Percentiles rank a stretch among this genome's conserved stretches.
Evolutionary conservation across 345 rosid species (phyloP).

Genomic region (Balakata baccata): DNA sequence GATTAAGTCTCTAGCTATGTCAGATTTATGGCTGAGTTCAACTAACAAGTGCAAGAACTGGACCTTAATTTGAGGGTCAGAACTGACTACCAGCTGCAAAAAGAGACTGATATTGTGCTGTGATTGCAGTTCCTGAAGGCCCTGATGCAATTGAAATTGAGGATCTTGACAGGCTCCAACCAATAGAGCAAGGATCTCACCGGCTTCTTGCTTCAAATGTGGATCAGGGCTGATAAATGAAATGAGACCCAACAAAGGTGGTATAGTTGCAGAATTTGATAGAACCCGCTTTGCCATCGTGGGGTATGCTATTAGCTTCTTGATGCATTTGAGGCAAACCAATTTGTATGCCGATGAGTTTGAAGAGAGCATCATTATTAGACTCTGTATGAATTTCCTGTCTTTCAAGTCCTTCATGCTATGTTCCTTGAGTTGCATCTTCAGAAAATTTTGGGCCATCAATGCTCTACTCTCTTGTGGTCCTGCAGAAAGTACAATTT

Average conservation of each 20-base stretch:
- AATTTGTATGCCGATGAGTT: constrained; percentile 40
- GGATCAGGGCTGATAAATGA: constrained; percentile 31
- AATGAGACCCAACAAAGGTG: constrained; percentile 37
- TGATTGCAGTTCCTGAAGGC: constrained; percentile 46
- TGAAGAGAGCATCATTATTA: constrained; percentile 43
- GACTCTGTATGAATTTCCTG: constrained; percentile 34
- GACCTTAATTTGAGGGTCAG: constrained; percentile 33
- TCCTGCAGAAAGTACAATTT: constrained; percentile 19
- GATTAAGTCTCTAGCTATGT: constrained; percentile 32
- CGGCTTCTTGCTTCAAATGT: constrained; percentile 40
- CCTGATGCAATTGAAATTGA: constrained; percentile 37
- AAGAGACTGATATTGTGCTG: constrained; percentile 41
- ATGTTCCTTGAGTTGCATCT: constrained; percentile 43
- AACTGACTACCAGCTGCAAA: constrained; percentile 27
- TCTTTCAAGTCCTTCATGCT: constrained; percentile 35
- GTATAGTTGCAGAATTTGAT: constrained; percentile 37
- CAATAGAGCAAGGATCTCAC: constrained; percentile 43
- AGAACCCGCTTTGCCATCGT: constrained; percentile 37
- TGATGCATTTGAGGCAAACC: constrained; percentile 41
- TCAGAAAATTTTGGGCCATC: constrained; percentile 44
- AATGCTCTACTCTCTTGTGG: constrained; percentile 42
- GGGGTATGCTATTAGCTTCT: constrained; percentile 38
- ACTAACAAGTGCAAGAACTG: constrained; percentile 44
- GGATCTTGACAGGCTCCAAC: constrained; percentile 28
- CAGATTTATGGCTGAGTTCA: constrained; percentile 43